phyloP scores from a whole-genome alignment of 129 eudicot species.

The Scalesia atractyloides region DNA sequence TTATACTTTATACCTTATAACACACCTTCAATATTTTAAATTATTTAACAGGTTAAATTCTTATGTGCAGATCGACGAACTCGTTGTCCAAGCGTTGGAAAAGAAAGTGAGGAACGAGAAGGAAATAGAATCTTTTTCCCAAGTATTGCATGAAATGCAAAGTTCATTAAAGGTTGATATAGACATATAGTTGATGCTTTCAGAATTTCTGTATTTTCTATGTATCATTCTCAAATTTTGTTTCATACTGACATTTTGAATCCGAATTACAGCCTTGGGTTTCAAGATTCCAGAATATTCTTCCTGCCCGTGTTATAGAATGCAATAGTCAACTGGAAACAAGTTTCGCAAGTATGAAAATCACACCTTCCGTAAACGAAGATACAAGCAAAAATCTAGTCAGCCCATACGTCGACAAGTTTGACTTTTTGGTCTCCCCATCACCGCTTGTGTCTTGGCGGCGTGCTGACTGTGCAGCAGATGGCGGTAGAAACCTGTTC shows the following conservation, averaged over 20 bases:
- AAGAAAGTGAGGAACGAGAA: conserved; percentile 45
- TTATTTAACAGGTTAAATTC: neutral
- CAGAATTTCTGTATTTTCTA: neutral
- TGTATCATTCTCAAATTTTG: neutral
- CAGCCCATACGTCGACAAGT: conserved; percentile 50
- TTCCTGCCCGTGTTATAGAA: conserved; percentile 30
- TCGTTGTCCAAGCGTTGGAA: conserved; percentile 75
- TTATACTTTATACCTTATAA: neutral
- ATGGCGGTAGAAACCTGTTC: conserved; percentile 73
- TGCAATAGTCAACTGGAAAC: conserved; percentile 44
- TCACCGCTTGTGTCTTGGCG: conserved; percentile 98
- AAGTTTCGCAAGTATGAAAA: conserved; percentile 32
- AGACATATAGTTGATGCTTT: conserved; percentile 15
- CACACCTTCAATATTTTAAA: neutral
- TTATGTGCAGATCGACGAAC: conserved; percentile 82
- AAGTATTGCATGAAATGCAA: conserved; percentile 61
- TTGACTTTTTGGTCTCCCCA: conserved; percentile 73
- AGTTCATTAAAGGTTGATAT: conserved; percentile 66
- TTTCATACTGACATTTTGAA: conserved; percentile 3
- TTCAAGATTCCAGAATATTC: conserved; percentile 57
- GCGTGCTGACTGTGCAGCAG: conserved; percentile 65
- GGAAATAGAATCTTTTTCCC: conserved; percentile 71
- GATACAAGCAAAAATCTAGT: conserved; percentile 30
- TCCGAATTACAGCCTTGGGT: conserved; percentile 74
- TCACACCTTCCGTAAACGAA: conserved; percentile 28